These are phyloP conservation scores for Eucalyptus caleyi DNA, from an alignment of 345 rosid genomes.

Conservation along the genomic window DNA sequence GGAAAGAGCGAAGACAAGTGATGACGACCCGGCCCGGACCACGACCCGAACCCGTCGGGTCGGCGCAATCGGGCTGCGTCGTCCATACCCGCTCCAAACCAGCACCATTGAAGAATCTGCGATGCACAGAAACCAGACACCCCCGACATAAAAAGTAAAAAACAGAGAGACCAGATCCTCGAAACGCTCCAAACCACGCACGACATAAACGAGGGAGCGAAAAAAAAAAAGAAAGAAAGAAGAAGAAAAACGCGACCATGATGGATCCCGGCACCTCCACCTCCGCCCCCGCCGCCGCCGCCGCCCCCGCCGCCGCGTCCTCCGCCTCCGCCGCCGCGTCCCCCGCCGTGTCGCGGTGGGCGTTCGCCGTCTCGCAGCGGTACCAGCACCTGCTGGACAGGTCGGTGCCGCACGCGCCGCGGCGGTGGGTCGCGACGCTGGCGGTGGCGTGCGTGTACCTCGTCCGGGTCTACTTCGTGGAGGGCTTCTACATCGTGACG, in stretches of 20 bases:
- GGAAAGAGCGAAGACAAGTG: not conserved
- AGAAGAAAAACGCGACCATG: constrained; percentile 16
- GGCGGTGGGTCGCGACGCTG: constrained; percentile 64
- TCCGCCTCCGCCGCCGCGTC: constrained; percentile 14
- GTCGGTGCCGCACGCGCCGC: constrained; percentile 43
- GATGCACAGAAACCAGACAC: not conserved
- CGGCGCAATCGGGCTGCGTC: not conserved
- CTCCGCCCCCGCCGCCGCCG: constrained; percentile 12
- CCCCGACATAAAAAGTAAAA: not conserved
- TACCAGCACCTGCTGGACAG: constrained; percentile 68
- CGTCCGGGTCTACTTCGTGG: constrained; percentile 61
- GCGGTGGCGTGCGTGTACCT: constrained; percentile 39
- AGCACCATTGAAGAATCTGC: not conserved
- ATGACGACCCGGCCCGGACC: not conserved
- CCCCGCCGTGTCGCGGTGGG: constrained; percentile 25
- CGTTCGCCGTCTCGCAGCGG: constrained; percentile 22
- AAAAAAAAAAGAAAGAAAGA: not conserved
- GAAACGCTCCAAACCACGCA: not conserved
- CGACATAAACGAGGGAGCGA: not conserved
- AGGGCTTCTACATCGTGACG: constrained; percentile 88
- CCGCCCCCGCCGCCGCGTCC: constrained; percentile 16
- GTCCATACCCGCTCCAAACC: not conserved
- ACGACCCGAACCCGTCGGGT: not conserved
- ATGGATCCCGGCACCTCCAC: constrained; percentile 10
- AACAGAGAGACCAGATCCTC: not conserved